Percentiles rank a stretch among this genome's conserved stretches.
Evolutionary conservation across 176 grass and related monocot genomes (phyloP).

Genomic region (Secale cereale): DNA sequence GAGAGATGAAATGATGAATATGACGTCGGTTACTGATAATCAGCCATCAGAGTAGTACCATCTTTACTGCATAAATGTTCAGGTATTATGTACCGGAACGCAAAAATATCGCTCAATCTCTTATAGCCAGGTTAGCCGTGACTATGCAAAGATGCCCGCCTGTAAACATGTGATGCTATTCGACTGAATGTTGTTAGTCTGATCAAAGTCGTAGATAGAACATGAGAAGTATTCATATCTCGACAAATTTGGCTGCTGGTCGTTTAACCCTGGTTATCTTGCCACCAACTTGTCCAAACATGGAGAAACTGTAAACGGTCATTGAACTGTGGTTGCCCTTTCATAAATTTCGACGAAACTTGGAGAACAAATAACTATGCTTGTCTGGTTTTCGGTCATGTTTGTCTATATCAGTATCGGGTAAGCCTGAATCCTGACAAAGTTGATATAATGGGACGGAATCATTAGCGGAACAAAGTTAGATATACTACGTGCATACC

Average conservation of each 20-base stretch:
- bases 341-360: not conserved
- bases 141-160: not conserved
- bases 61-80: not conserved
- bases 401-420: not conserved
- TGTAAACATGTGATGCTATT: slow-evolving; percentile 25
- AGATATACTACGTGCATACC: not conserved
- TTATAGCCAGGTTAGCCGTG: not conserved
- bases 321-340: not conserved
- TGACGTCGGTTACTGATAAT: slow-evolving; percentile 3
- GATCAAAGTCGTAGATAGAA: not conserved
- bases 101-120: not conserved
- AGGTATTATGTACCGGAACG: not conserved
- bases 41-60: not conserved
- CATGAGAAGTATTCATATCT: not conserved
- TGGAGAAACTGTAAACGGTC: not conserved
- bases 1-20: not conserved
- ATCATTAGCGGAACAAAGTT: not conserved
- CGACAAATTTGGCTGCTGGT: not conserved
- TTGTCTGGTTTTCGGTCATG: not conserved
- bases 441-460: not conserved
- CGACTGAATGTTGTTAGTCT: not conserved
- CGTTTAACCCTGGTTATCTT: not conserved
- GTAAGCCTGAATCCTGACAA: not conserved
- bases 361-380: not conserved
- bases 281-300: not conserved